Evolutionary conservation across 2,329 filamentous ascomycete species (phyloP).

Genomic region (Cytospora chrysosperma): DNA sequence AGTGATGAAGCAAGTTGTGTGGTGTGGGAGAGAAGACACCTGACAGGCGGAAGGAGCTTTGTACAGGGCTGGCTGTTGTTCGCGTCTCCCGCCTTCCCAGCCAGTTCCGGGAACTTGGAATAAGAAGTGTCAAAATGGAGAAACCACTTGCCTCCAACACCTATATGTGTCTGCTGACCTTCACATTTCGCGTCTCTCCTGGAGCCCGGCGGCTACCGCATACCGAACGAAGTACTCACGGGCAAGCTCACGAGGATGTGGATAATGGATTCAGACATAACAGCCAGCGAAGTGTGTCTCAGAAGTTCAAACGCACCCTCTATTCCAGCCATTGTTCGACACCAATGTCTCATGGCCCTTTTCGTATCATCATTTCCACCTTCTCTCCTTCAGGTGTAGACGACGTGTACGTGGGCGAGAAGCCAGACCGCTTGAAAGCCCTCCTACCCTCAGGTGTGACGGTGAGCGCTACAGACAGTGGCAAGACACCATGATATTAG

Average conservation of each 20-base stretch:
- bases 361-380: conserved; percentile 17
- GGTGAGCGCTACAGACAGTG: conserved; percentile 15
- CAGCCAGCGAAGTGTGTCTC: neutral
- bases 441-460: conserved; percentile 11
- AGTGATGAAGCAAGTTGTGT: neutral
- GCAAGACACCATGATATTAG: neutral
- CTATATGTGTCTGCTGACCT: neutral
- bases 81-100: neutral
- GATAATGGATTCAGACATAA: neutral
- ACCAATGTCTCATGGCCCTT: conserved; percentile 1
- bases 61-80: neutral
- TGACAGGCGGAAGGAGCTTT: neutral
- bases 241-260: neutral
- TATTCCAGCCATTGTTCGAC: neutral
- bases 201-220: neutral
- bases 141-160: too few relatives aligned
- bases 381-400: neutral
- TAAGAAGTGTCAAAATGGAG: too few relatives aligned
- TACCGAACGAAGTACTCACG: too few relatives aligned
- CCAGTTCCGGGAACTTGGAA: neutral
- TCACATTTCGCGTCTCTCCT: neutral
- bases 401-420: conserved; percentile 8
- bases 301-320: neutral
- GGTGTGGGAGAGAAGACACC: neutral
- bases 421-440: conserved; percentile 17